Evolutionary conservation across 805 yeast species (phyloP), one percentile per base, ranked within the genome.

Genomic region (Metschnikowia lachancei): DNA sequence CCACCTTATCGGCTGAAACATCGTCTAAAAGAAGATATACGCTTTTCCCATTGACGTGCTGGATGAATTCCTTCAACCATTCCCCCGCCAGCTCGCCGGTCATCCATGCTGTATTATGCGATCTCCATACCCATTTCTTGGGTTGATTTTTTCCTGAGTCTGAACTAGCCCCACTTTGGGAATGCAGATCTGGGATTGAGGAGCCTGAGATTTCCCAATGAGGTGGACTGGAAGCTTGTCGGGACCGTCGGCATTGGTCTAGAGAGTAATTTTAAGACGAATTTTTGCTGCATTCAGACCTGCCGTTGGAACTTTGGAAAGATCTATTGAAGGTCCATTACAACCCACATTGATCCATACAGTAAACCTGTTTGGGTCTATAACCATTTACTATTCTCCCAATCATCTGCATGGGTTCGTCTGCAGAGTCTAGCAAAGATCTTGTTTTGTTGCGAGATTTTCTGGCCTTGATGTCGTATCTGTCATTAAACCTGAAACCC

Each of bases 181-280:
- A 12, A 22, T n/a, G 16, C 29, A 39, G 20, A 17, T 18, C 18
- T 12, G 31, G 12, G n/a, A n/a, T n/a, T n/a, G n/a, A n/a, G n/a
- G n/a, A n/a, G n/a, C n/a, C n/a, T n/a, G n/a, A 14, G 41, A 29
- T 12, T 29, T 13, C 3, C 41, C 41, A 4, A 39, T 19, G n/a
- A 29, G 18, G 13, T 29, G 28, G 2, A 30, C 31, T 8, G 41
- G 35, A 19, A 39, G 35, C 18, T 30, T 39, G 20, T 39, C 35
- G 9, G 41, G 18, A n/a, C 41, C 41, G 13, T 39, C 41, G 11
- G 28, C 41, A 30, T 39, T 39, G 34, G 35, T 30, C 8, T 35
- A 39, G 12, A 39, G 41, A 17, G 41, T 18, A 28, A 39, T 12
- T 13, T 20, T 12, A 17, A 30, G 18, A 5, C 35, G 22, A 12